Percentiles rank a stretch among this genome's conserved stretches.
Evolutionary conservation across 805 yeast species (phyloP).

Genomic region (Nakazawaea wickerhamii): DNA sequence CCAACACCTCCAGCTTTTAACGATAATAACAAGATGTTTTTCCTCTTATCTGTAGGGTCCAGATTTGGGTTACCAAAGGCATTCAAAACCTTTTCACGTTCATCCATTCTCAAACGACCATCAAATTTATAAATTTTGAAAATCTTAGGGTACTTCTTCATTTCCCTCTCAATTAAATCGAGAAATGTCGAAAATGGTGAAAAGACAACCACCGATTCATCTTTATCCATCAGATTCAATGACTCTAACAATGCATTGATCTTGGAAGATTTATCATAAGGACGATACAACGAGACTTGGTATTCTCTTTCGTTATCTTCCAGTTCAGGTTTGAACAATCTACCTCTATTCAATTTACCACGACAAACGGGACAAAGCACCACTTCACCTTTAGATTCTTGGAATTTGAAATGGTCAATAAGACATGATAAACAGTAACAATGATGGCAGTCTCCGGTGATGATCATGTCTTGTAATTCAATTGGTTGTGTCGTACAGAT

Average conservation of each 20-base stretch:
- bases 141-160: slow-evolving; percentile 38
- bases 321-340: slow-evolving; percentile 38
- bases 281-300: slow-evolving; percentile 37
- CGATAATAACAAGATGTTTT: slow-evolving; percentile 59
- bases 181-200: slow-evolving; percentile 85
- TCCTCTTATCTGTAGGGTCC: slow-evolving; percentile 12
- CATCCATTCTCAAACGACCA: slow-evolving; percentile 66
- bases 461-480: slow-evolving; percentile 39
- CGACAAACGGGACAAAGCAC: slow-evolving; percentile 79
- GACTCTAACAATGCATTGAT: slow-evolving; percentile 62
- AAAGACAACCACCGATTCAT: slow-evolving; percentile 78
- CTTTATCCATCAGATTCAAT: slow-evolving; percentile 50
- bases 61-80: slow-evolving; percentile 41
- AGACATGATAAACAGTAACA: slow-evolving; percentile 71
- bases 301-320: slow-evolving; percentile 17
- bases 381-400: slow-evolving; percentile 34
- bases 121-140: slow-evolving; percentile 68
- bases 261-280: slow-evolving; percentile 62
- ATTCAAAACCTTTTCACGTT: slow-evolving; percentile 55
- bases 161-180: slow-evolving; percentile 65
- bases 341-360: slow-evolving; percentile 39
- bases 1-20: slow-evolving; percentile 96
- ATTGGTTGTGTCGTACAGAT: slow-evolving; percentile 76
- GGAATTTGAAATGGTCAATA: slow-evolving; percentile 69
- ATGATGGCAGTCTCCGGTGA: slow-evolving; percentile 78